Conservation (phyloP, 768 basidiomycete species). For the Multifurca ochricompacta region DNA sequence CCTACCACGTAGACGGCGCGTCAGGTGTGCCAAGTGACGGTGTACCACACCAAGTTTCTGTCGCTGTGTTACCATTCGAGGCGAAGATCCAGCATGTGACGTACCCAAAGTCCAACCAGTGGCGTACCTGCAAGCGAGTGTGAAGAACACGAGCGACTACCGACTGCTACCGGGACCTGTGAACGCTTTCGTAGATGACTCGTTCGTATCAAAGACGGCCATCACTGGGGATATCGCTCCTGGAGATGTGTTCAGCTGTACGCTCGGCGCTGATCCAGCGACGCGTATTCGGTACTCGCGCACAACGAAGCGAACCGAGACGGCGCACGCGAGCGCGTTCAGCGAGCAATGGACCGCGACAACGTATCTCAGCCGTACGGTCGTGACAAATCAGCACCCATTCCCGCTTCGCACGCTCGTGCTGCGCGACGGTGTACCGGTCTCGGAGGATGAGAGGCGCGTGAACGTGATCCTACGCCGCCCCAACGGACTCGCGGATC, state of each 20-base stretch:
- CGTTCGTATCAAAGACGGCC: slow-evolving; percentile 46
- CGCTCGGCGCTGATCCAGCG: slow-evolving; percentile 37
- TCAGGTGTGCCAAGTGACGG: slow-evolving; percentile 50
- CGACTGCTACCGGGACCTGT: slow-evolving; percentile 47
- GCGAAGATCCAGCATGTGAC: slow-evolving; percentile 39
- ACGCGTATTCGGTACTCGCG: slow-evolving; percentile 35
- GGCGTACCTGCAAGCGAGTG: slow-evolving; percentile 38
- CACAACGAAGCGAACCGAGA: slow-evolving; percentile 30
- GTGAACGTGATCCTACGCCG: slow-evolving; percentile 40
- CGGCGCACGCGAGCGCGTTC: slow-evolving; percentile 31
- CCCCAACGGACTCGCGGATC: slow-evolving; percentile 40
- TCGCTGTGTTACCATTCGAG: slow-evolving; percentile 43
- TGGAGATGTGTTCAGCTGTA: slow-evolving; percentile 46
- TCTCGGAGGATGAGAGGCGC: slow-evolving; percentile 32
- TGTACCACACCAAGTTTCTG: slow-evolving; percentile 44
- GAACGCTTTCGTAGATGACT: slow-evolving; percentile 48
- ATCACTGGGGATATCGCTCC: slow-evolving; percentile 42
- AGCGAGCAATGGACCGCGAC: slow-evolving; percentile 37
- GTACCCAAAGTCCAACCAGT: slow-evolving; percentile 43
- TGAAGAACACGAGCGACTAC: slow-evolving; percentile 53
- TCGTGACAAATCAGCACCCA: slow-evolving; percentile 40
- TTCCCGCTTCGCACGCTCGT: slow-evolving; percentile 38
- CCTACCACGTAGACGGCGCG: slow-evolving; percentile 42
- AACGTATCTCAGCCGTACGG: slow-evolving; percentile 34
- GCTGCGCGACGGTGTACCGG: slow-evolving; percentile 40